Percentiles rank a stretch among this genome's conserved stretches.
Evolutionary conservation across 768 basidiomycete genomes (phyloP).

Genomic region (Hygrocybe coccinea): DNA sequence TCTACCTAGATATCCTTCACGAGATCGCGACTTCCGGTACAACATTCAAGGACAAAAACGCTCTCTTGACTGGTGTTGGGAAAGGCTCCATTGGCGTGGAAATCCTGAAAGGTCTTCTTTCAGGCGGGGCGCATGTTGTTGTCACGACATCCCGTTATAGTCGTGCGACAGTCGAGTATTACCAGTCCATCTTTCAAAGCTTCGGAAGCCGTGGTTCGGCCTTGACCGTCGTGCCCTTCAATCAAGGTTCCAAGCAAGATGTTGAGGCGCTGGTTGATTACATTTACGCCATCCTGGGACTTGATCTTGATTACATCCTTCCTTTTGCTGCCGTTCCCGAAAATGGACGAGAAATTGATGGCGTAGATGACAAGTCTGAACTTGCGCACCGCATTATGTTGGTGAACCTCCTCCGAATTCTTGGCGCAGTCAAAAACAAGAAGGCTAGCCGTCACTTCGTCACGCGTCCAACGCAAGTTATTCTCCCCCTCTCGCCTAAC

Average conservation of each 20-base stretch:
- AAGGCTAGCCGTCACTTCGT: conserved; percentile 96
- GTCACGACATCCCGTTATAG: conserved; percentile 98
- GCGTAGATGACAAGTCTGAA: conserved; percentile 95
- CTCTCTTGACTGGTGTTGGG: conserved; percentile 94
- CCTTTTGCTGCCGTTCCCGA: conserved; percentile 99
- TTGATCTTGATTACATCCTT: conserved; percentile 97
- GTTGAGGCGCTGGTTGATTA: conserved; percentile 98
- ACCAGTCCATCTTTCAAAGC: conserved; percentile 95
- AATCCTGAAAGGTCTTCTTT: conserved; percentile 92
- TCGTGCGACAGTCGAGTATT: conserved; percentile 94
- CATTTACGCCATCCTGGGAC: conserved; percentile 89
- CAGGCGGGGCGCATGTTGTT: conserved; percentile 94
- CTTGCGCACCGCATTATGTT: conserved; percentile 98
- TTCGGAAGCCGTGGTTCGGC: conserved; percentile 95
- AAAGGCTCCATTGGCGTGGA: conserved; percentile 98
- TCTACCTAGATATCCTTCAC: conserved; percentile 93
- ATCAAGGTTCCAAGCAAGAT: conserved; percentile 98
- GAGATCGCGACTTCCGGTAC: conserved; percentile 99
- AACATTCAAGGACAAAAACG: conserved; percentile 99
- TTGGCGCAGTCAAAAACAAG: conserved; percentile 97
- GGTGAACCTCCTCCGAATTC: conserved; percentile 90
- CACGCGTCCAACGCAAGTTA: conserved; percentile 97
- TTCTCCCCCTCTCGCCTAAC: conserved; percentile 95
- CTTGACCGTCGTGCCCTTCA: conserved; percentile 97
- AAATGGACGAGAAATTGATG: conserved; percentile 97